Evolutionary conservation across 352 stramenopile genomes (phyloP).

Genomic region (Phytophthora rubi): DNA sequence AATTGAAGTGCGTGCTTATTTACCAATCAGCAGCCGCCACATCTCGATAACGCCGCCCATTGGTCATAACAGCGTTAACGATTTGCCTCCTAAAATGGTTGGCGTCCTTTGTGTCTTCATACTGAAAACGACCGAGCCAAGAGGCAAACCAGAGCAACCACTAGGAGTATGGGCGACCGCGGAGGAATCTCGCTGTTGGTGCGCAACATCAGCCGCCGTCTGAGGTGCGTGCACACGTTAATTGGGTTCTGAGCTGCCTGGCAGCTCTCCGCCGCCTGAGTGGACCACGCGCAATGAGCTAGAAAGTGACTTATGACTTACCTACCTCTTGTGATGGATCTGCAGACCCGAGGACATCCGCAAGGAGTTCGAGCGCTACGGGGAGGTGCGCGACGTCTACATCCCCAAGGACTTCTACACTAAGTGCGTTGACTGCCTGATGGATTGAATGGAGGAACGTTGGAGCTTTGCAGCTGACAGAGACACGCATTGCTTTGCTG

Average conservation of each 20-base stretch:
- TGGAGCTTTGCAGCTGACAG: conserved; percentile 1
- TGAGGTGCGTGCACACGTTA: conserved; percentile 55
- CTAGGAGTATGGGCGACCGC: conserved; percentile 46
- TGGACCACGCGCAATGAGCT: conserved; percentile 7
- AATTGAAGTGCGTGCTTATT: conserved; percentile 26
- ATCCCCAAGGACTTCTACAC: conserved; percentile 95
- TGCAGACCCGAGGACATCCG: conserved; percentile 90
- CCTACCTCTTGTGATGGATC: neutral
- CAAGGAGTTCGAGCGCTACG: conserved; percentile 93
- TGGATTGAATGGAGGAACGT: neutral
- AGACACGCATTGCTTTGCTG: neutral
- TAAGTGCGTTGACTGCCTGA: conserved; percentile 48
- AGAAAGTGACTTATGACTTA: conserved; percentile 10
- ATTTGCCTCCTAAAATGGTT: conserved; percentile 36
- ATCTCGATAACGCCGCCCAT: neutral
- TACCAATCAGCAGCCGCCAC: conserved; percentile 22
- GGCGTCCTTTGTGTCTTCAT: conserved; percentile 22
- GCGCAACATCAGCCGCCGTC: conserved; percentile 92
- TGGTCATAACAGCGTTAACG: conserved; percentile 18
- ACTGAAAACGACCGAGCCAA: conserved; percentile 35
- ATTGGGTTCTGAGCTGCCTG: neutral
- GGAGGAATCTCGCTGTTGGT: conserved; percentile 93
- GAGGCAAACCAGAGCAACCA: conserved; percentile 9
- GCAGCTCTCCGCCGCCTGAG: neutral
- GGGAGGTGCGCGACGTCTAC: conserved; percentile 96